phyloP scores from a whole-genome alignment of 352 stramenopile genomes.

The Hyaloperonospora brassicae region DNA sequence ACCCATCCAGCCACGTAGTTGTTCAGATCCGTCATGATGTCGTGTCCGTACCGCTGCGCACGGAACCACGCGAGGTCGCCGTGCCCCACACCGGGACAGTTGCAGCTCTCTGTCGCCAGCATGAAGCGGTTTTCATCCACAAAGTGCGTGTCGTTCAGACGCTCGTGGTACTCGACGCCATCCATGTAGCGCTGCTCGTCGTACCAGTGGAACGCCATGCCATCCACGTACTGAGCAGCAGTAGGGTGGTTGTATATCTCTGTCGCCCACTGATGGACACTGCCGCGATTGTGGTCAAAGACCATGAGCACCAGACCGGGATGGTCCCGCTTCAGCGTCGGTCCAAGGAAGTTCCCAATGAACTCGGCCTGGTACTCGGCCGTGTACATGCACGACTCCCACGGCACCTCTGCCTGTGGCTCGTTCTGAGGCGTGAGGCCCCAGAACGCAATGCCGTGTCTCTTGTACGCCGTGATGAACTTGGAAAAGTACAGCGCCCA shows the following conservation, averaged over 20 bases:
- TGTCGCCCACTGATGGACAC: slow-evolving; percentile 58
- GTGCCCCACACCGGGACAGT: slow-evolving; percentile 57
- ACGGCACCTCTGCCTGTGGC: slow-evolving; percentile 64
- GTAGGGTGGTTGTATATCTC: slow-evolving; percentile 61
- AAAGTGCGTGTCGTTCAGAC: slow-evolving; percentile 74
- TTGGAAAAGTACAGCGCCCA: slow-evolving; percentile 90
- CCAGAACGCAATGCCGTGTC: slow-evolving; percentile 79
- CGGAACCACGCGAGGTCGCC: slow-evolving; percentile 72
- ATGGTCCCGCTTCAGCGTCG: slow-evolving; percentile 74
- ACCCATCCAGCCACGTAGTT: slow-evolving; percentile 85
- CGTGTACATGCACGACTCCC: slow-evolving; percentile 64
- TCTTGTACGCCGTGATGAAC: slow-evolving; percentile 88
- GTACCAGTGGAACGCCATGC: slow-evolving; percentile 86
- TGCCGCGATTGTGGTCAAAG: slow-evolving; percentile 88
- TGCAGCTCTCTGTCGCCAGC: slow-evolving; percentile 68
- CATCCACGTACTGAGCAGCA: slow-evolving; percentile 74
- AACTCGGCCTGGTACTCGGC: slow-evolving; percentile 62
- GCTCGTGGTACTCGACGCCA: slow-evolving; percentile 66
- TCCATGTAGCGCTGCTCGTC: slow-evolving; percentile 55
- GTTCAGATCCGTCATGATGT: slow-evolving; percentile 88
- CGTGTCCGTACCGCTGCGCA: slow-evolving; percentile 81
- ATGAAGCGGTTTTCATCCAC: slow-evolving; percentile 59
- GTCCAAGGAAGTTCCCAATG: slow-evolving; percentile 78
- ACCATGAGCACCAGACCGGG: slow-evolving; percentile 87
- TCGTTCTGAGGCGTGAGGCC: slow-evolving; percentile 89